Evolutionary conservation across 768 basidiomycete species (phyloP).

Genomic region (Termitomyces sp.): DNA sequence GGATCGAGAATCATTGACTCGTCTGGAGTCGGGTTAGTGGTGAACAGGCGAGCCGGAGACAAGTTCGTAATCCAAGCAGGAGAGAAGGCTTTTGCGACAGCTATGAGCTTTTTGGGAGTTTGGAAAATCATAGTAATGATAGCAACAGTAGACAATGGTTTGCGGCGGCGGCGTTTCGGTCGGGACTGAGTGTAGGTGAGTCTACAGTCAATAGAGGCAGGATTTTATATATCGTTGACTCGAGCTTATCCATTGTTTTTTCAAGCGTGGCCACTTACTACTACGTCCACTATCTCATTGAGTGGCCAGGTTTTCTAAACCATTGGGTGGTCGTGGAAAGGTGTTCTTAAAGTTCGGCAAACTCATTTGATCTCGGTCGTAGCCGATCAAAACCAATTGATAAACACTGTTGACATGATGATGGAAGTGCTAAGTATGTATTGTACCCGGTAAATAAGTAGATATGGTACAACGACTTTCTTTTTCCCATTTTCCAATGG

Average conservation of each 20-base stretch:
- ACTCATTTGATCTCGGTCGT: background rate
- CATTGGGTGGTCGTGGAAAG: background rate
- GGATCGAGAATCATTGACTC: conserved; percentile 5
- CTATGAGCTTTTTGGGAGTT: conserved; percentile 12
- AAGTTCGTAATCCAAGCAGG: conserved; percentile 6
- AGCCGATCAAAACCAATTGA: too few species aligned
- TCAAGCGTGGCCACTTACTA: background rate
- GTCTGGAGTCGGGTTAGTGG: background rate
- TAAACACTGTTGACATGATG: background rate
- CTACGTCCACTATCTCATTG: background rate
- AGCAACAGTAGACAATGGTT: background rate
- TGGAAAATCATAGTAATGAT: conserved; percentile 6
- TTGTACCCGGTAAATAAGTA: too few species aligned
- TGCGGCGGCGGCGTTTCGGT: background rate
- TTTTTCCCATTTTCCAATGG: too few species aligned
- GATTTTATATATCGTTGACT: background rate
- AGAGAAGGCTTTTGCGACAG: conserved; percentile 8
- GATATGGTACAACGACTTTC: too few species aligned
- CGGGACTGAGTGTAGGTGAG: background rate
- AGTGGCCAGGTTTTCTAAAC: background rate
- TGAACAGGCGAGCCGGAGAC: conserved; percentile 12
- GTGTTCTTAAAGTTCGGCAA: background rate
- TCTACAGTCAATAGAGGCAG: too few species aligned
- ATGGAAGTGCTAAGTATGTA: background rate
- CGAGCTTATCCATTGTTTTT: background rate